Evolutionary conservation across 257 asterid species (phyloP).

Genomic region (Scutellaria baicalensis): DNA sequence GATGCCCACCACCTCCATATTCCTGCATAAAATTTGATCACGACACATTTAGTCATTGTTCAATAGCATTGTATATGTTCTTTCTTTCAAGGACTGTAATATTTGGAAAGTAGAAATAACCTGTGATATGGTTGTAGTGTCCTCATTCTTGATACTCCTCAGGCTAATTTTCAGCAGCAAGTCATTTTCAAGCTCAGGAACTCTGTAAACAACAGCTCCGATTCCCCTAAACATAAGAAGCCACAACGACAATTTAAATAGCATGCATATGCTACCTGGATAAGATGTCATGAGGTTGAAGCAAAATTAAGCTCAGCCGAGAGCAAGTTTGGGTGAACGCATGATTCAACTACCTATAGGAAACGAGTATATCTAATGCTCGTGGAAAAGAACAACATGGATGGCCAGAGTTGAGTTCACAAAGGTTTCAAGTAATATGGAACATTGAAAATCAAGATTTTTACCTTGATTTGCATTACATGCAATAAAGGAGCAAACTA

Average conservation of each 20-base stretch:
- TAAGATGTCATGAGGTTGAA: neutral
- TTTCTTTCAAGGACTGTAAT: neutral
- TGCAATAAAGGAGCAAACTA: neutral
- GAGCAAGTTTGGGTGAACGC: too few species aligned
- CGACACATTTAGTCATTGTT: conserved; percentile 1
- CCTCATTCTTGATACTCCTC: conserved; percentile 60
- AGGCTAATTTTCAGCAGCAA: conserved; percentile 65
- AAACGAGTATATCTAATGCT: too few species aligned
- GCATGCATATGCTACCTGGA: neutral
- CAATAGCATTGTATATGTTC: neutral
- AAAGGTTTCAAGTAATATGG: neutral
- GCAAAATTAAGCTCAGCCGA: neutral
- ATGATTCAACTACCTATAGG: too few species aligned
- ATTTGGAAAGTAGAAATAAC: conserved; percentile 20
- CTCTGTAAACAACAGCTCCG: conserved; percentile 79
- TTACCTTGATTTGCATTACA: neutral
- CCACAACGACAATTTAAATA: neutral
- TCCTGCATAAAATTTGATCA: conserved; percentile 31
- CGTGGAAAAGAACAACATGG: neutral
- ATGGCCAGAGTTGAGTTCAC: neutral
- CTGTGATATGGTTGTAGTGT: conserved; percentile 81
- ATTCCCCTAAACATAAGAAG: conserved; percentile 48
- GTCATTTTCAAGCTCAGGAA: conserved; percentile 69
- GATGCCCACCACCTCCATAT: conserved; percentile 88
- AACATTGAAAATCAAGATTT: neutral